Evolutionary conservation across 2,329 filamentous ascomycete genomes (phyloP).

Genomic region (Seiridium cupressi): DNA sequence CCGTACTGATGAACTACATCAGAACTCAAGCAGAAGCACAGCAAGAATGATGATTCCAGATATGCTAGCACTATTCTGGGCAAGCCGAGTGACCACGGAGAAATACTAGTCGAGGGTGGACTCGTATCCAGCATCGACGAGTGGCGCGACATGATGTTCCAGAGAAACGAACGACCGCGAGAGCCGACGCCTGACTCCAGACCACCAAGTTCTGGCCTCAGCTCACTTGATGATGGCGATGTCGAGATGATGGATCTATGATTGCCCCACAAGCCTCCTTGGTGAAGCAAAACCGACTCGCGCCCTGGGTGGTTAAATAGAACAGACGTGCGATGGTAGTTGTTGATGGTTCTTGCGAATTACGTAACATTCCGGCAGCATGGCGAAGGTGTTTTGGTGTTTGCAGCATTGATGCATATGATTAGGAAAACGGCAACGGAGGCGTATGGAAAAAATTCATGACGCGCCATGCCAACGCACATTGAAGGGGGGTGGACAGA

Average conservation of each 20-base stretch:
- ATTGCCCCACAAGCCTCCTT: background rate
- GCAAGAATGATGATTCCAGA: slow-evolving; percentile 81
- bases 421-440: background rate
- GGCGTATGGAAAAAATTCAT: background rate
- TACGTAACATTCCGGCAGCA: background rate
- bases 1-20: slow-evolving; percentile 25
- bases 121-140: slow-evolving; percentile 63
- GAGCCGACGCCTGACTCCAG: slow-evolving; percentile 34
- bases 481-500: too few species aligned
- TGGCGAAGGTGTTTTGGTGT: background rate
- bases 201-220: slow-evolving; percentile 54
- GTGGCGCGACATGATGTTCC: slow-evolving; percentile 53
- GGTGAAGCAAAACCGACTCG: background rate
- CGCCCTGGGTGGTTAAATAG: too few species aligned
- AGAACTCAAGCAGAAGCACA: slow-evolving; percentile 90
- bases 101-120: slow-evolving; percentile 78
- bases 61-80: slow-evolving; percentile 85
- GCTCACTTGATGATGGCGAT: slow-evolving; percentile 50
- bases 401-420: background rate
- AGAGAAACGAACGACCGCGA: slow-evolving; percentile 25
- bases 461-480: too few species aligned
- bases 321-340: background rate
- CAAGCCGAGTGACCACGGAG: slow-evolving; percentile 66
- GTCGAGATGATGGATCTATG: slow-evolving; percentile 38
- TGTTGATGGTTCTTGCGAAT: background rate